Base-by-base conservation (phyloP, 106 monocot genomes). In the Dendrobium officinale region DNA sequence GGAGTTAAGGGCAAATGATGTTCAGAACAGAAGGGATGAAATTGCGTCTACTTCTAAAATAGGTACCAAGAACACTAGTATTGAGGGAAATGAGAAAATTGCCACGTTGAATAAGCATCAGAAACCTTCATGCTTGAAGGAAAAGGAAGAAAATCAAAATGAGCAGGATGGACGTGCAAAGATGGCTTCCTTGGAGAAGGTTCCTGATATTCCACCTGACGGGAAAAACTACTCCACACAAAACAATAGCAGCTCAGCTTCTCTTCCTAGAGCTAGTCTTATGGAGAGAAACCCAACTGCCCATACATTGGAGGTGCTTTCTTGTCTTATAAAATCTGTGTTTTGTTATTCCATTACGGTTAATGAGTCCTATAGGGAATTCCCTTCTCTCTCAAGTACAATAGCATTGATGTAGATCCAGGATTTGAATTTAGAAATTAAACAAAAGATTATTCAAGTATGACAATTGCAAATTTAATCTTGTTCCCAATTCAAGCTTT, bases 251-350 rank as follows among this genome's bases (percentile, higher is more conserved):
- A 44, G 20, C 3, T 42, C 8, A 20, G 43, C 26, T 43, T 74
- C 74, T 20, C 20, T 74, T 6, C 76, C 76, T 9, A 76, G 76
- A 42, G 19, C 1, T 26, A 76, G 49, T 42, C 76, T 75, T 49
- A 76, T 76, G 76, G 76, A 76, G 15, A 48, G 13, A 24, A 76
- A 76, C 42, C 26, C 9, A 76, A 76, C 76, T 76, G 76, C 76
- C 27, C 76, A 76, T 24, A 76, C 76, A 42, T 0, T 76, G 9
- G 49, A 76, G 76, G 76, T 76, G 20, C 27, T 48, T 76, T 24
- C 75, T 76, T 76, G 24, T 76, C 76, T 26, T 51, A 27, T 76
- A 27, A 45, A 76, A 15, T 48, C 6, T 76, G 17, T 74, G 42
- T 42, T 74, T n/a, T 1, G 6, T 74, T 3, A 19, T 44, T 74